Evolutionary conservation across 2,329 filamentous ascomycete species (phyloP).

Genomic region (Botrytis sinoallii): DNA sequence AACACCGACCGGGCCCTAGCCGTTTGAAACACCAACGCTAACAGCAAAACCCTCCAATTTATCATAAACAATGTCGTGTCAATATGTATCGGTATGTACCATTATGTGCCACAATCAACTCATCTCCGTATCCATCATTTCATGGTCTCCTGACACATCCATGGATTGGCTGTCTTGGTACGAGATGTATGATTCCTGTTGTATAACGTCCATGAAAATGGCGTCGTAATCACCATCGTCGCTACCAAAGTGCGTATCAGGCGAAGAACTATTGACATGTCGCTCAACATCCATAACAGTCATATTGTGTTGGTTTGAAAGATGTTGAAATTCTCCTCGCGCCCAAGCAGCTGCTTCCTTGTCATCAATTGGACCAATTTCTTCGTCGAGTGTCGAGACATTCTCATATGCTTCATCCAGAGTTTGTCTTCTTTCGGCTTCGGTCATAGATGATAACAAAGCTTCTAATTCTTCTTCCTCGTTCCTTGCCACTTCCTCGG

Average conservation of each 20-base stretch:
- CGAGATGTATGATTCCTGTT: conserved; percentile 41
- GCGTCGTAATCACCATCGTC: conserved; percentile 62
- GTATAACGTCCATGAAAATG: conserved; percentile 63
- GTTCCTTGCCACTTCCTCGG: conserved; percentile 48
- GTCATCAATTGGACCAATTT: conserved; percentile 7
- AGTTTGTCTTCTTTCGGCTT: conserved; percentile 29
- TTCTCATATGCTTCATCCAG: conserved; percentile 13
- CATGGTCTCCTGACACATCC: conserved; percentile 7
- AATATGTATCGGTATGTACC: neutral
- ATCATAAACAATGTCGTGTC: conserved; percentile 7
- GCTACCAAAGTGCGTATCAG: conserved; percentile 33
- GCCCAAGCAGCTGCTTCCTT: conserved; percentile 3
- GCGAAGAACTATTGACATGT: conserved; percentile 11
- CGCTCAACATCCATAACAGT: conserved; percentile 16
- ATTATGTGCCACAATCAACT: conserved; percentile 5
- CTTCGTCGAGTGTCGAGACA: conserved; percentile 19
- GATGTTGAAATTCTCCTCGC: neutral
- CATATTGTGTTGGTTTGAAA: neutral
- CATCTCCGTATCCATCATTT: conserved; percentile 27
- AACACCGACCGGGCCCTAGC: conserved; percentile 18
- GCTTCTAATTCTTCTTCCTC: conserved; percentile 59
- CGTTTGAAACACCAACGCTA: conserved; percentile 30
- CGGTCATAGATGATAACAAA: conserved; percentile 48
- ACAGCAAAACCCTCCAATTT: conserved; percentile 11
- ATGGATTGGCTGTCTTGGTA: neutral